Percentiles rank a stretch among this genome's conserved stretches.
These are phyloP conservation scores for Leccinum pellstonianum DNA, from an alignment of 768 basidiomycete genomes.

Conservation along the genomic window DNA sequence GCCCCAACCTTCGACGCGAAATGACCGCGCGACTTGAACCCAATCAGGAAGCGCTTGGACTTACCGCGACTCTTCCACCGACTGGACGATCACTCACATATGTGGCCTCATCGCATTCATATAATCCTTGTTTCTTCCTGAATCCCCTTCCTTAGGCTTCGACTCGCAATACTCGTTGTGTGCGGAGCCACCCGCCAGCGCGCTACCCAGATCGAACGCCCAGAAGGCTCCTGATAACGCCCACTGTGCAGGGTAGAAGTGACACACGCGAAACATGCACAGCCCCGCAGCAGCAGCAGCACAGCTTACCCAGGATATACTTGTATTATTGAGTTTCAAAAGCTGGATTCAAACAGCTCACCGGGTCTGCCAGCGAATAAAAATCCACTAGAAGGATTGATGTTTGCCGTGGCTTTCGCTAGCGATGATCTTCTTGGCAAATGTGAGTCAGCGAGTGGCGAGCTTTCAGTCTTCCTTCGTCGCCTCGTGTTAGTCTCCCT, in stretches of 20 bases:
- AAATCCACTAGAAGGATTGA: no score
- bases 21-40: constrained; percentile 24
- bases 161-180: not conserved
- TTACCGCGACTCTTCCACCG: not conserved
- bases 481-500: constrained; percentile 15
- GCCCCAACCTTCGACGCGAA: constrained; percentile 5
- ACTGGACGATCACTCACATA: not conserved
- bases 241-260: not conserved
- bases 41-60: constrained; percentile 13
- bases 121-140: not conserved
- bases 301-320: no score
- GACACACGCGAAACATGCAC: constrained; percentile 10
- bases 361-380: no score
- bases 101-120: not conserved
- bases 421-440: no score
- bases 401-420: no score
- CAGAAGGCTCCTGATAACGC: constrained; percentile 1
- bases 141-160: not conserved
- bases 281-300: no score
- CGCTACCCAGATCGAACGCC: not conserved
- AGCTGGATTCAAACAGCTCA: no score
- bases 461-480: not conserved
- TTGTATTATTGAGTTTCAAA: no score
- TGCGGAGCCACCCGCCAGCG: not conserved
- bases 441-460: constrained; percentile 10